A percentile compares a stretch with the other conserved stretches of the same genome.
These are phyloP conservation scores for Exophiala calicioides DNA, from an alignment of 2,329 filamentous ascomycete genomes.

Conservation along the genomic window DNA sequence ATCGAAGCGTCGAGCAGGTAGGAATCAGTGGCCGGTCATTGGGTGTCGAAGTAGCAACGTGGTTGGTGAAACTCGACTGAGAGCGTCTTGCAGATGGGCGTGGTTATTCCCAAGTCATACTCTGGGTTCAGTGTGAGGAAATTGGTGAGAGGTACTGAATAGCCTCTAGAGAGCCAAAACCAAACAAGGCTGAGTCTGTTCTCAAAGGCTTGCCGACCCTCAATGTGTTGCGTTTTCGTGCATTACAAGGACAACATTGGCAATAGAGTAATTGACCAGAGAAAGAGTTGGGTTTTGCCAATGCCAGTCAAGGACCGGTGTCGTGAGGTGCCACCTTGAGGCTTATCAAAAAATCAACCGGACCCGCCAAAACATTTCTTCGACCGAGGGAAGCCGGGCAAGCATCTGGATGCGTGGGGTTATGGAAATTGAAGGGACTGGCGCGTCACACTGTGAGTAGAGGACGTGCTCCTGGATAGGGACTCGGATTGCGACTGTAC, in stretches of 20 bases:
- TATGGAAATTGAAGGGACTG: conserved; percentile 14
- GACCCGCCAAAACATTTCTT: conserved; percentile 9
- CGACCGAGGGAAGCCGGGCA: conserved; percentile 5
- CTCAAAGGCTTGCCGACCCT: neutral
- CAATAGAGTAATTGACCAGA: neutral
- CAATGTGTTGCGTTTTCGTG: neutral
- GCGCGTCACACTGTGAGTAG: conserved; percentile 7
- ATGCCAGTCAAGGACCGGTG: conserved; percentile 3
- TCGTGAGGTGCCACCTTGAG: conserved; percentile 3
- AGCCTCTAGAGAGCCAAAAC: neutral
- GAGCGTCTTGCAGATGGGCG: too few species aligned
- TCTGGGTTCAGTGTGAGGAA: neutral
- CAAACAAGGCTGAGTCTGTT: conserved; percentile 9
- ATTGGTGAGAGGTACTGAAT: neutral
- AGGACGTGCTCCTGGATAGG: conserved; percentile 6
- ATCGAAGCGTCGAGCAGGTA: too few species aligned
- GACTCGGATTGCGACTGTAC: conserved; percentile 22
- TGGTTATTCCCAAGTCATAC: neutral
- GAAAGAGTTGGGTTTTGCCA: neutral
- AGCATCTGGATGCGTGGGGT: conserved; percentile 7
- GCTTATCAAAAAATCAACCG: conserved; percentile 11
- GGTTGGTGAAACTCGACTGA: too few species aligned
- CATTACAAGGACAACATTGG: neutral
- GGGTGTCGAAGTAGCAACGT: too few species aligned
- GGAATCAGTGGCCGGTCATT: too few species aligned